Conservation (phyloP, 371 early-diverging fungal genomes). For the Ordospora pajunii region DNA sequence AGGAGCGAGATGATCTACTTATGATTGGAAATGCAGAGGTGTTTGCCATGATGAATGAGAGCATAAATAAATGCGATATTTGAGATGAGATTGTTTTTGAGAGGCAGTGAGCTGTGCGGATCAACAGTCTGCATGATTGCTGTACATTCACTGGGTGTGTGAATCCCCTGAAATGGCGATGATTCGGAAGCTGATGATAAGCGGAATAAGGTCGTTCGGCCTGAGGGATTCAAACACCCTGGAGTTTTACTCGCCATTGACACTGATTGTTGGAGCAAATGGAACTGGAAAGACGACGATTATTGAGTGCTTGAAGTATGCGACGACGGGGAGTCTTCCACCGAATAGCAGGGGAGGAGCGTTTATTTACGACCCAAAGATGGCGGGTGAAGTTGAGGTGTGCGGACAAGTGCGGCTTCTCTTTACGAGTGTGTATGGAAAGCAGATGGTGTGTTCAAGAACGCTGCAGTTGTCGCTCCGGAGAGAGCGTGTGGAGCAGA, state of each 20-base stretch:
- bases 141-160: no score
- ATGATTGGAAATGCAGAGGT: slow-evolving; percentile 12
- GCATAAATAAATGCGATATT: neutral
- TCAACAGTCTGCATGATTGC: no score
- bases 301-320: slow-evolving; percentile 91
- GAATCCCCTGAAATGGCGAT: slow-evolving; percentile 23
- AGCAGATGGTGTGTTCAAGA: slow-evolving; percentile 69
- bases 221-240: slow-evolving; percentile 68
- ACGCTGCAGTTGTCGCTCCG: slow-evolving; percentile 67
- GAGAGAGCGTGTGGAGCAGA: slow-evolving; percentile 64
- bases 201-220: slow-evolving; percentile 86
- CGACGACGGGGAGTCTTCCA: slow-evolving; percentile 85
- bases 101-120: neutral
- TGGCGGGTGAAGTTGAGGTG: slow-evolving; percentile 71
- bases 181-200: slow-evolving; percentile 66
- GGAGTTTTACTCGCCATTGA: slow-evolving; percentile 80
- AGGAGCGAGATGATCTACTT: slow-evolving; percentile 21
- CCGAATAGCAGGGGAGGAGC: slow-evolving; percentile 74
- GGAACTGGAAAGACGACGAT: slow-evolving; percentile 97
- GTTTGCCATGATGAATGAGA: slow-evolving; percentile 5
- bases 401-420: slow-evolving; percentile 82
- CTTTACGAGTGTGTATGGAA: slow-evolving; percentile 70
- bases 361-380: slow-evolving; percentile 89
- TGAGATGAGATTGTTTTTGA: neutral
- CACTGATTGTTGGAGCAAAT: slow-evolving; percentile 92